Conservation (phyloP, 768 basidiomycete species). For the Tricholoma furcatifolium region DNA sequence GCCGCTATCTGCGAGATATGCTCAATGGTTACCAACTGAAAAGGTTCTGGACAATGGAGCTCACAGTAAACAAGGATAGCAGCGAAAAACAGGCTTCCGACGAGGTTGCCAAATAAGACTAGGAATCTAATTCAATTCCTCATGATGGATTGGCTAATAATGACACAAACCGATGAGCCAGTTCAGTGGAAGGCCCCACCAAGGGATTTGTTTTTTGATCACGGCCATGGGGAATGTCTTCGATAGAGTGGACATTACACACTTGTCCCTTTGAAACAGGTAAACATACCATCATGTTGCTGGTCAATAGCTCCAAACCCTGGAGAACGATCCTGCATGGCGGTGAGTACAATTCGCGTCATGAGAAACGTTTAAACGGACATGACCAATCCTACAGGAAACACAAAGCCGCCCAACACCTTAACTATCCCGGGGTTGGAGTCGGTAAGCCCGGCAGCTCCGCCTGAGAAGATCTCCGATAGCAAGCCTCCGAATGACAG, state of each 20-base stretch:
- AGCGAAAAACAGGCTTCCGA: conserved; percentile 69
- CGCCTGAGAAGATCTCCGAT: conserved; percentile 59
- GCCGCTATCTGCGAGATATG: conserved; percentile 49
- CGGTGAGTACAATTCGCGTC: neutral
- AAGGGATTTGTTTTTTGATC: conserved; percentile 58
- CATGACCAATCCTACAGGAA: conserved; percentile 79
- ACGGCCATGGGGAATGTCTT: conserved; percentile 72
- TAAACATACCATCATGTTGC: conserved; percentile 67
- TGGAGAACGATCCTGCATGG: conserved; percentile 65
- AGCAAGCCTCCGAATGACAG: conserved; percentile 73
- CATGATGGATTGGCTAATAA: neutral
- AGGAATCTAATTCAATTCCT: conserved; percentile 5
- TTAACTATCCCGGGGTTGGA: conserved; percentile 70
- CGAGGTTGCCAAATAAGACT: conserved; percentile 72
- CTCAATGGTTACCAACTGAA: neutral
- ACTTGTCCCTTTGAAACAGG: neutral
- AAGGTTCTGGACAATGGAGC: conserved; percentile 13
- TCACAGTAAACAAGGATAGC: conserved; percentile 65
- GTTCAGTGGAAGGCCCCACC: conserved; percentile 69
- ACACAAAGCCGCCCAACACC: conserved; percentile 64
- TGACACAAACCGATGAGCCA: conserved; percentile 60
- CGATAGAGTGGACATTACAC: neutral
- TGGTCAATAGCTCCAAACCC: conserved; percentile 69
- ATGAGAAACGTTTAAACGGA: conserved; percentile 24
- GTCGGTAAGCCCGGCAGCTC: conserved; percentile 46